These are phyloP conservation scores for Lepidium didymum DNA, from an alignment of 345 rosid species.

Conservation along the genomic window DNA sequence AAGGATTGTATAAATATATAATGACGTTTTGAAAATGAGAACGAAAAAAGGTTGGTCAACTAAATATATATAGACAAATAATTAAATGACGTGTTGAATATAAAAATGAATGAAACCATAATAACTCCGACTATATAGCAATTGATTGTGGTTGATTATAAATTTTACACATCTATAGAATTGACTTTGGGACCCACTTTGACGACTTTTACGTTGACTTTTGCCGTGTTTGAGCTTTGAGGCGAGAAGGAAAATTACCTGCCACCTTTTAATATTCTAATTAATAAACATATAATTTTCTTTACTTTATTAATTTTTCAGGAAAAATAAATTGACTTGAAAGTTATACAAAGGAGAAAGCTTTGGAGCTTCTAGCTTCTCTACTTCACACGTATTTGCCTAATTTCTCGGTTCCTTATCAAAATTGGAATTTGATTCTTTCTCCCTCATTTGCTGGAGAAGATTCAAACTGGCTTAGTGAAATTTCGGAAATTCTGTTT, in stretches of 20 bases:
- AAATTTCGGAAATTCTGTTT: neutral
- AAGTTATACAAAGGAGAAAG: slow-evolving; percentile 3
- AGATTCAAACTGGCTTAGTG: no score
- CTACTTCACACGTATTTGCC: slow-evolving; percentile 8
- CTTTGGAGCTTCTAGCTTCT: slow-evolving; percentile 1
- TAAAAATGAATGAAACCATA: neutral
- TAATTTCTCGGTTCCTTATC: neutral
- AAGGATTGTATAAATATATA: neutral
- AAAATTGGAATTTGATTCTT: neutral
- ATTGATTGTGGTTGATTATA: neutral
- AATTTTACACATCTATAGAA: neutral
- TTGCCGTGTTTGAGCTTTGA: neutral
- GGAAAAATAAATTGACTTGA: slow-evolving; percentile 21
- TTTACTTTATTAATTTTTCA: neutral
- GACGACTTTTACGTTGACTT: slow-evolving; percentile 24
- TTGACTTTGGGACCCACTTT: neutral
- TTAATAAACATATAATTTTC: neutral
- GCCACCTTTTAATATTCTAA: slow-evolving; percentile 5
- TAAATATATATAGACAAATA: neutral
- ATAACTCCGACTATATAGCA: neutral
- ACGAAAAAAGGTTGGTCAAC: slow-evolving; percentile 22
- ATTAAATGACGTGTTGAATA: slow-evolving; percentile 10
- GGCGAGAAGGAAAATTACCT: slow-evolving; percentile 23
- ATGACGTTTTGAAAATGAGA: neutral
- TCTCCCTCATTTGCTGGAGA: neutral